Evolutionary conservation across 768 basidiomycete species (phyloP), one percentile per base, ranked within the genome.

Genomic region (Cubamyces lactineus): DNA sequence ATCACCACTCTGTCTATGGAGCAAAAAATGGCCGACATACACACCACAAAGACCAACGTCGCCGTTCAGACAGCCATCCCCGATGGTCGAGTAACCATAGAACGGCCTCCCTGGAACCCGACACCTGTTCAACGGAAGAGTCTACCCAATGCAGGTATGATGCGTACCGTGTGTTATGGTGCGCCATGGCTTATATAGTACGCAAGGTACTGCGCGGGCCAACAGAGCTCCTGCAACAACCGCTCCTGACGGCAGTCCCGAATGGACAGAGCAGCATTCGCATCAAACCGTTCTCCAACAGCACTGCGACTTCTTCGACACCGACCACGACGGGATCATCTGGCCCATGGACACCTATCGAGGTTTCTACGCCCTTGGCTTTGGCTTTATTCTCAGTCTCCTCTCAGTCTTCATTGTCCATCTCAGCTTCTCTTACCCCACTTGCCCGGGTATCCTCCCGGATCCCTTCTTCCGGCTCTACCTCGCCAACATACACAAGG

Each of bases 341-440:
- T 81, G 77, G 77, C 80, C 80, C 4, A 56, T 64, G 12, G 78
- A 81, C 53, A 82, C 80, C 8, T 80, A 70, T 68, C 63, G 66
- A 7, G 79, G 76, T 16, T 78, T 80, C 66, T 73, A 75, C 59
- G 72, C 72, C 26, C 73, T 82, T 28, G 76, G 78, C 7, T 82
- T 78, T 74, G 72, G 74, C 53, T n/a, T 77, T 50, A 57, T 78
- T 47, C 72, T 80, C 57, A 66, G 71, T 57, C 52, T 77, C 19
- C 54, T 77, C 28, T 72, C 78, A 38, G 66, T 67, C 55, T 63
- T 78, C 61, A 65, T 76, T 55, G 70, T 80, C 34, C 77, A 79
- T 65, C 23, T 43, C 39, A 57, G 66, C 8, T 67, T 81, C 60
- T 78, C 81, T 46, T 75, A 72, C 49, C 72, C 67, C 15, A 77